phyloP scores from a whole-genome alignment of 2,329 filamentous ascomycete species.

The Plectosphaerella sp. region DNA sequence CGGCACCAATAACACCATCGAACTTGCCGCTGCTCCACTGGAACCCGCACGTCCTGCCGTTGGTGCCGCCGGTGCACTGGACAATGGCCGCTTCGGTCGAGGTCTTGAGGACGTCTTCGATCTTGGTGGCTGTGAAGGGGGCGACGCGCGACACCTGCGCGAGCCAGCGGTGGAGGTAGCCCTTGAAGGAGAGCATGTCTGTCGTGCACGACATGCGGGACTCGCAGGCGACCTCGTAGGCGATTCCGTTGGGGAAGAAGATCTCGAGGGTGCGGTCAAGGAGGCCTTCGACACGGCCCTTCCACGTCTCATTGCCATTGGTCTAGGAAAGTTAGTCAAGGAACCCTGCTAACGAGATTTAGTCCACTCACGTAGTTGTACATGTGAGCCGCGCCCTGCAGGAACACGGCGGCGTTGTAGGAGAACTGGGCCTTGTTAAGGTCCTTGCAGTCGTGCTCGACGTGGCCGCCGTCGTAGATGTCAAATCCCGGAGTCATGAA shows the following conservation, averaged over 20 bases:
- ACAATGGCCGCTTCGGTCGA: constrained; percentile 50
- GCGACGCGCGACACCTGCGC: constrained; percentile 48
- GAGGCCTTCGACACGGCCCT: constrained; percentile 37
- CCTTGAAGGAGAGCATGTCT: constrained; percentile 63
- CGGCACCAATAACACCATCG: constrained; percentile 51
- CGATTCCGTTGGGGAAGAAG: constrained; percentile 53
- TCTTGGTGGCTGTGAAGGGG: constrained; percentile 44
- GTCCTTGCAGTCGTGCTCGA: constrained; percentile 47
- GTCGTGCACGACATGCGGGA: constrained; percentile 48
- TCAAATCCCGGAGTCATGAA: constrained; percentile 59
- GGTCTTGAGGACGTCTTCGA: constrained; percentile 45
- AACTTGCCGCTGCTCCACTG: constrained; percentile 47
- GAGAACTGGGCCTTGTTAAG: constrained; percentile 55
- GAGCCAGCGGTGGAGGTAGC: constrained; percentile 54
- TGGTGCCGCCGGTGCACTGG: constrained; percentile 48
- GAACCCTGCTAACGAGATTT: neutral
- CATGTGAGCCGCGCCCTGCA: constrained; percentile 59
- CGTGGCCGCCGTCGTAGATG: constrained; percentile 54
- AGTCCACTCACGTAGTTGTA: constrained; percentile 49
- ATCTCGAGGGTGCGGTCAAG: constrained; percentile 29
- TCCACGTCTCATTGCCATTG: constrained; percentile 46
- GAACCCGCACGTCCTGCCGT: constrained; percentile 47
- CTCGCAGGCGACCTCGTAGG: constrained; percentile 60
- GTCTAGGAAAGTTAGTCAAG: constrained; percentile 27
- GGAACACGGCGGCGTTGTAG: constrained; percentile 54